Conservation (phyloP, 768 basidiomycete species). For the Mycena kentingensis region DNA sequence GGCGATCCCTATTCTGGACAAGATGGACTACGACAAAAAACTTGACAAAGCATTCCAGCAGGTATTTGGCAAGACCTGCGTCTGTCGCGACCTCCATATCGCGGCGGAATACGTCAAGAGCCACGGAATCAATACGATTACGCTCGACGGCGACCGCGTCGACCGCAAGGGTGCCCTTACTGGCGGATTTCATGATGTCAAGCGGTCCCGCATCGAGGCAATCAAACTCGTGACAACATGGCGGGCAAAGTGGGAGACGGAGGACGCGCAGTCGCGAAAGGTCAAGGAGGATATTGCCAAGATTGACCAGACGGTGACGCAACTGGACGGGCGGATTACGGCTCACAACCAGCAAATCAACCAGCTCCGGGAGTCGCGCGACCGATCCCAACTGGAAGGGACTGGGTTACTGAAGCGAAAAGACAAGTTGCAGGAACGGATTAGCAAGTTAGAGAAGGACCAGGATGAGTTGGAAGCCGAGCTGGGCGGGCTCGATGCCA, state of each 20-base stretch:
- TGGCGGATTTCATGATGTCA: conserved; percentile 93
- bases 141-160: conserved; percentile 95
- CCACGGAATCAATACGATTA: conserved; percentile 95
- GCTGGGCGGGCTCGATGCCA: conserved; percentile 58
- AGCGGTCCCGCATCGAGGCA: conserved; percentile 86
- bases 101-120: conserved; percentile 94
- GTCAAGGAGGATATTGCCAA: conserved; percentile 69
- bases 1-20: conserved; percentile 79
- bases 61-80: conserved; percentile 96
- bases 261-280: conserved; percentile 65
- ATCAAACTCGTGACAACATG: conserved; percentile 77
- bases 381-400: conserved; percentile 65
- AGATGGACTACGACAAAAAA: conserved; percentile 71
- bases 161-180: conserved; percentile 95
- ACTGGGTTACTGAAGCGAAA: conserved; percentile 62
- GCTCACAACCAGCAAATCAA: conserved; percentile 69
- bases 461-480: conserved; percentile 75
- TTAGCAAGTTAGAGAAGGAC: conserved; percentile 65
- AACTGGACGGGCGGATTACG: conserved; percentile 69
- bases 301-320: conserved; percentile 87
- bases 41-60: conserved; percentile 90
- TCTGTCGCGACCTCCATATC: conserved; percentile 89
- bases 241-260: conserved; percentile 69
- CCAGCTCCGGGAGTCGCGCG: conserved; percentile 68
- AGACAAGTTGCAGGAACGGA: conserved; percentile 64